phyloP scores from a whole-genome alignment of 1,139 yeast species.

The Geotrichum klebahnii region DNA sequence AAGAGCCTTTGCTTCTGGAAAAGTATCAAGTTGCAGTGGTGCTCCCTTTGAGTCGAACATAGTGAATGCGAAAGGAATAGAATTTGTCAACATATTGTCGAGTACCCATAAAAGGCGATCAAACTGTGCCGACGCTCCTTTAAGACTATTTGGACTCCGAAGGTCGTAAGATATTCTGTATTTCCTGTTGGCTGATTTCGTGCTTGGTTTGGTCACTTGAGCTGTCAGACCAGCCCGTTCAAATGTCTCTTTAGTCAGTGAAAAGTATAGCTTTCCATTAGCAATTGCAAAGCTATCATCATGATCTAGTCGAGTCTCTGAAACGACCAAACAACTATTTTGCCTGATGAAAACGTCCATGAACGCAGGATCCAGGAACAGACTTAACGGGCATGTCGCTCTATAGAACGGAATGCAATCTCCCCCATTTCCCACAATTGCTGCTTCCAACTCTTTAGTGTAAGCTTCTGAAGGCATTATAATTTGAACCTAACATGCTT shows the following conservation, averaged over 20 bases:
- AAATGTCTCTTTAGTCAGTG: slow-evolving; percentile 37
- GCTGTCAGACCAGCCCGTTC: slow-evolving; percentile 36
- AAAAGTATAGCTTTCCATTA: slow-evolving; percentile 34
- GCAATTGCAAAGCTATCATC: slow-evolving; percentile 37
- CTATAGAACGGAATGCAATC: slow-evolving; percentile 5
- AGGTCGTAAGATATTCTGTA: slow-evolving; percentile 26
- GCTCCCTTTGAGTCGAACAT: slow-evolving; percentile 1
- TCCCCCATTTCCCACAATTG: neutral
- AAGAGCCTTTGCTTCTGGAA: slow-evolving; percentile 5
- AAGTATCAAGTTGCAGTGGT: slow-evolving; percentile 1
- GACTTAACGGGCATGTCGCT: slow-evolving; percentile 14
- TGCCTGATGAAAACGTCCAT: slow-evolving; percentile 19
- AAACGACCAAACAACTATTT: slow-evolving; percentile 23
- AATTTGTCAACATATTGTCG: slow-evolving; percentile 16
- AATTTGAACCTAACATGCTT: neutral
- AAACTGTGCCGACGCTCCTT: slow-evolving; percentile 26
- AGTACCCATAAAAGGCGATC: slow-evolving; percentile 43
- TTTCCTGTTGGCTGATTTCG: slow-evolving; percentile 1
- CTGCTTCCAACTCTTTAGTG: slow-evolving; percentile 1
- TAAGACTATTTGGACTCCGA: slow-evolving; percentile 9
- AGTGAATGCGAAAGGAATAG: slow-evolving; percentile 10
- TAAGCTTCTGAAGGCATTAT: slow-evolving; percentile 8
- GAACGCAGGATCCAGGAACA: slow-evolving; percentile 16
- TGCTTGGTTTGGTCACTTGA: slow-evolving; percentile 10
- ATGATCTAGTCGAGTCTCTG: slow-evolving; percentile 34